phyloP scores from a whole-genome alignment of 31 red algal species.

The Asparagopsis taxiformis region DNA sequence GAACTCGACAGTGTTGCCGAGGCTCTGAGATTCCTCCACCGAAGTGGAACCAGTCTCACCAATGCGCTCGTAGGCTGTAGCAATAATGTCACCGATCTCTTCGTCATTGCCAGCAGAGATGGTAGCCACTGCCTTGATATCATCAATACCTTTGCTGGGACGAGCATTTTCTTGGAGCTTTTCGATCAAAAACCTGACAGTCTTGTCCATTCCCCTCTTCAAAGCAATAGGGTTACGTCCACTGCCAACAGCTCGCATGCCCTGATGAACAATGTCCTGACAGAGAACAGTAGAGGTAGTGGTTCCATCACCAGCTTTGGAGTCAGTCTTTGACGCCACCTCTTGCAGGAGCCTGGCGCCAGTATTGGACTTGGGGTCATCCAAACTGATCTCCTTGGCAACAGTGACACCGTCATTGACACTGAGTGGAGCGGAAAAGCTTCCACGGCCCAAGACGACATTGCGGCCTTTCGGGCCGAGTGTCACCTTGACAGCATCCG shows the following conservation, averaged over 20 bases:
- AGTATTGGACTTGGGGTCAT: conserved; percentile 79
- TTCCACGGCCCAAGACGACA: conserved; percentile 82
- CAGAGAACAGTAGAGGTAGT: conserved; percentile 91
- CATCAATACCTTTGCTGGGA: conserved; percentile 69
- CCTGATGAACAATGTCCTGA: conserved; percentile 84
- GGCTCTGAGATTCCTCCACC: conserved; percentile 88
- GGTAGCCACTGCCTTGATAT: conserved; percentile 69
- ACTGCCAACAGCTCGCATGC: conserved; percentile 61
- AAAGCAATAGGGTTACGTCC: conserved; percentile 86
- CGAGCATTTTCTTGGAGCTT: conserved; percentile 52
- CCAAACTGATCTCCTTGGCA: conserved; percentile 83
- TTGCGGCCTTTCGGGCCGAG: conserved; percentile 94
- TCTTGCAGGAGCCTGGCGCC: conserved; percentile 91
- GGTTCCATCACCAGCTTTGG: conserved; percentile 92
- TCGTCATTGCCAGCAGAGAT: conserved; percentile 91
- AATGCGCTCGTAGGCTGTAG: conserved; percentile 78
- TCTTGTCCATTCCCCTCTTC: conserved; percentile 85
- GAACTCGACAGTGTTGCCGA: conserved; percentile 86
- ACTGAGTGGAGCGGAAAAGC: conserved; percentile 71
- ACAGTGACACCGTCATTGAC: conserved; percentile 99
- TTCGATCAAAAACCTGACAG: conserved; percentile 51
- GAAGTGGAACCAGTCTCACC: conserved; percentile 83
- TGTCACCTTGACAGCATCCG: conserved; percentile 96
- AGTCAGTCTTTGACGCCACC: conserved; percentile 92
- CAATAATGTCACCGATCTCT: conserved; percentile 92